These are phyloP conservation scores for Fraxinus sp. DNA, from an alignment of 305 asterid species.

Conservation along the genomic window DNA sequence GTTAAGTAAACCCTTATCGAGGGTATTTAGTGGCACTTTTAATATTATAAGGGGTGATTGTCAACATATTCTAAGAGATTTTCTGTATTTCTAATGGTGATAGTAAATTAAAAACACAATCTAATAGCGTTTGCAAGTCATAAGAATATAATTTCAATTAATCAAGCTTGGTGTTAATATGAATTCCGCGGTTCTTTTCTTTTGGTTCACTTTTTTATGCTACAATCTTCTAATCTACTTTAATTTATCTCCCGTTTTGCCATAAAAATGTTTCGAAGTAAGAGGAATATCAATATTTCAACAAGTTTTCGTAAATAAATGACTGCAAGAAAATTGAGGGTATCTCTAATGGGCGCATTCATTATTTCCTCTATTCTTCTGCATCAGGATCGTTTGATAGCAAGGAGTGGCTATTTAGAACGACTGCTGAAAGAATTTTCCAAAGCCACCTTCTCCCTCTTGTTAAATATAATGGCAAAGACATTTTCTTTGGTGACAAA, in stretches of 20 bases:
- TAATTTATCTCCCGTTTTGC: too few species aligned
- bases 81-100: background rate
- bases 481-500: slow-evolving; percentile 61
- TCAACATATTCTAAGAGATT: background rate
- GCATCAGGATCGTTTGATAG: slow-evolving; percentile 54
- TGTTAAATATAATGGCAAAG: slow-evolving; percentile 70
- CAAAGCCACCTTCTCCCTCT: slow-evolving; percentile 69
- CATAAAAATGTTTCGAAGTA: too few species aligned
- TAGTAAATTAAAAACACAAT: background rate
- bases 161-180: background rate
- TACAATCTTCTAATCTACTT: background rate
- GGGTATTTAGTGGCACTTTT: background rate
- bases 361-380: background rate
- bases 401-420: slow-evolving; percentile 53
- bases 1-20: background rate
- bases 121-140: background rate
- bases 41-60: background rate
- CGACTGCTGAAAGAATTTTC: slow-evolving; percentile 47
- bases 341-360: background rate
- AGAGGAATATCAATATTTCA: background rate
- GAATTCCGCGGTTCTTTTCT: background rate
- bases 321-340: too few species aligned
- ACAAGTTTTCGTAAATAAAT: background rate
- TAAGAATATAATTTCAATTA: background rate
- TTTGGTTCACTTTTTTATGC: background rate